Evolutionary conservation across 108 stramenopile genomes (phyloP), one percentile per base, ranked within the genome.

Genomic region (Cyclotella choctawhatcheeana): DNA sequence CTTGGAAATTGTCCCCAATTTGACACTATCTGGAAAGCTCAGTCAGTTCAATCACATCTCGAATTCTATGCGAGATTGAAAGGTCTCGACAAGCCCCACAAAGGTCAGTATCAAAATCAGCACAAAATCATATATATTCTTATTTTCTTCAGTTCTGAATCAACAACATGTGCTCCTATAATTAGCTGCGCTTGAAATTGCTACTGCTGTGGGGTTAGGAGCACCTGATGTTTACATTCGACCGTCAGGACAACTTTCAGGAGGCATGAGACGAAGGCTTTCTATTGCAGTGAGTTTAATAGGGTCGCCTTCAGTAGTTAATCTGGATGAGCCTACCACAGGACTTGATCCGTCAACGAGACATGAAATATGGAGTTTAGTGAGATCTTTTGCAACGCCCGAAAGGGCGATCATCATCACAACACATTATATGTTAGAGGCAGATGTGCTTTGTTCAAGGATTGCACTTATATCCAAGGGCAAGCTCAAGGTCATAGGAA

Each of bases 361-460:
- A 12, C 60, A 82, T 33, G 73, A 74, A 16, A 88, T 91, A 31
- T 91, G 89, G 89, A 22, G 52, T 6, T 55, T 83, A 2, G 64
- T 85, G 3, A 48, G 73, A 14, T 89, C 86, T 20, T 86, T 86
- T 33, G 68, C 80, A 43, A 69, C 82, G 2, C 67, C 54, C 7
- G 81, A 87, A 30, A 73, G 84, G 27, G 73, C 82, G 20, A 82
- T 89, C 40, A 66, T 98, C 44, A 84, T 98, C 43, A 95, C 97
- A 2, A 98, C 97, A 14, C 97, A 98, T 70, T 94, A 92, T 85
- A 96, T 98, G 95, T 81, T 96, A 44, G 97, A 98, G 73, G 97
- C 97, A 5, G 97, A 98, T 58, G 73, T 85, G 0, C 74, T 98
- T 7, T 93, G 95, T 37, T 87, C 96, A 64, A 83, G 97, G 26